Conservation (phyloP, 192 early-diverging fungal species). For the Coemansia sp. region DNA sequence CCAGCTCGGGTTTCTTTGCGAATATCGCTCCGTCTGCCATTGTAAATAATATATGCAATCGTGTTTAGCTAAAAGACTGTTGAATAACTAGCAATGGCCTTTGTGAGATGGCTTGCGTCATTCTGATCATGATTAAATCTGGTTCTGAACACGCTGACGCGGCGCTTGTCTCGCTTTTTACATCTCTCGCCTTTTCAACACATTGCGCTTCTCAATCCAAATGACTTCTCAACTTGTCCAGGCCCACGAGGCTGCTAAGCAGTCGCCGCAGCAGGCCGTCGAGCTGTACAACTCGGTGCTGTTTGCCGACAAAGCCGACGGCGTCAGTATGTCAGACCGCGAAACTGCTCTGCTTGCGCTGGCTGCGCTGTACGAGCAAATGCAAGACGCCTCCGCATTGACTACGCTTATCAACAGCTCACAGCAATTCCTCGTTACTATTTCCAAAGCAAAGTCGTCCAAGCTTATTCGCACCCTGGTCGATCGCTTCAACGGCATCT, state of each 20-base stretch:
- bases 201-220: constrained; percentile 12
- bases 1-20: constrained; percentile 85
- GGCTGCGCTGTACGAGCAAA: constrained; percentile 44
- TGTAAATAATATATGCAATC: constrained; percentile 16
- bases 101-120: background rate
- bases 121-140: constrained; percentile 2
- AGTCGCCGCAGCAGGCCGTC: constrained; percentile 46
- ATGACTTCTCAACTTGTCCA: constrained; percentile 40
- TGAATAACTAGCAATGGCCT: background rate
- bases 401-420: constrained; percentile 80
- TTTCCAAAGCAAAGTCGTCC: constrained; percentile 95
- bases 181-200: background rate
- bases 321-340: constrained; percentile 18
- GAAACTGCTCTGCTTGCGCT: constrained; percentile 39
- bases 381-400: constrained; percentile 70
- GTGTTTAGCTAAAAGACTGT: background rate
- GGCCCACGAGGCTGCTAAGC: constrained; percentile 30
- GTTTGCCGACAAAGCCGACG: constrained; percentile 26
- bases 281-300: constrained; percentile 44
- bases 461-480: constrained; percentile 72
- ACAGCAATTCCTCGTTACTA: constrained; percentile 71
- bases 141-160: background rate
- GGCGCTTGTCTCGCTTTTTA: background rate
- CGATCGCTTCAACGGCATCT: constrained; percentile 85
- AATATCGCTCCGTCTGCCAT: constrained; percentile 66